A percentile compares a stretch with the other conserved stretches of the same genome.
These are phyloP conservation scores for Penicillium ochrochloron DNA, from an alignment of 495 filamentous ascomycete species.

Conservation along the genomic window DNA sequence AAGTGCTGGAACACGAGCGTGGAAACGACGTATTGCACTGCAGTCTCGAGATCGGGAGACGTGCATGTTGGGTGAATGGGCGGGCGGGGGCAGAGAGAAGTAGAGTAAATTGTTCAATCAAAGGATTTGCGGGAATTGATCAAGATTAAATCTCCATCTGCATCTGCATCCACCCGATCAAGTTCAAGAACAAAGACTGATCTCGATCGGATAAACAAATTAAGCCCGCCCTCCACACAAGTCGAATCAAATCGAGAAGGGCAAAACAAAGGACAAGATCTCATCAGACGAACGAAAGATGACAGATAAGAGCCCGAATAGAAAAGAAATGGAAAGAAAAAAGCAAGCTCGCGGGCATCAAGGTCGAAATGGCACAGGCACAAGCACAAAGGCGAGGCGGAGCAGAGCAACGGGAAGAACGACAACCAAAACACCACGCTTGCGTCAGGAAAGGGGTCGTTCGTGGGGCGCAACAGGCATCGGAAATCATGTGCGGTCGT, in stretches of 20 bases:
- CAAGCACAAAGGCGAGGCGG: constrained; percentile 18
- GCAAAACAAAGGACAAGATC: constrained; percentile 1
- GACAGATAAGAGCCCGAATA: neutral
- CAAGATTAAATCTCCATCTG: neutral
- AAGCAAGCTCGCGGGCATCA: constrained; percentile 7
- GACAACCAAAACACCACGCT: constrained; percentile 40
- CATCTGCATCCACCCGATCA: neutral
- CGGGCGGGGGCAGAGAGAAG: neutral
- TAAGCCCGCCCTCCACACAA: neutral
- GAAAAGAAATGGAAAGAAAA: neutral
- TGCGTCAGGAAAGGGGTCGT: constrained; percentile 32
- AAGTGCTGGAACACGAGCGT: constrained; percentile 9
- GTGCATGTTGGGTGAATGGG: neutral
- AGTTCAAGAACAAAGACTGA: neutral
- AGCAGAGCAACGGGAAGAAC: constrained; percentile 23
- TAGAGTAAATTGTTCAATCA: neutral
- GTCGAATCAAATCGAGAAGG: neutral
- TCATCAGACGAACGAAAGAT: neutral
- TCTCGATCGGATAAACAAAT: neutral
- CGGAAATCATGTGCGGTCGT: constrained; percentile 33
- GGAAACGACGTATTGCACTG: neutral
- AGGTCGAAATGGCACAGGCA: constrained; percentile 13
- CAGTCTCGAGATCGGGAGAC: neutral
- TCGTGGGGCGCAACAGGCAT: constrained; percentile 7
- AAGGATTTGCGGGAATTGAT: neutral